Evolutionary conservation across 495 filamentous ascomycete genomes (phyloP).

Genomic region (Margaritispora aquatica): DNA sequence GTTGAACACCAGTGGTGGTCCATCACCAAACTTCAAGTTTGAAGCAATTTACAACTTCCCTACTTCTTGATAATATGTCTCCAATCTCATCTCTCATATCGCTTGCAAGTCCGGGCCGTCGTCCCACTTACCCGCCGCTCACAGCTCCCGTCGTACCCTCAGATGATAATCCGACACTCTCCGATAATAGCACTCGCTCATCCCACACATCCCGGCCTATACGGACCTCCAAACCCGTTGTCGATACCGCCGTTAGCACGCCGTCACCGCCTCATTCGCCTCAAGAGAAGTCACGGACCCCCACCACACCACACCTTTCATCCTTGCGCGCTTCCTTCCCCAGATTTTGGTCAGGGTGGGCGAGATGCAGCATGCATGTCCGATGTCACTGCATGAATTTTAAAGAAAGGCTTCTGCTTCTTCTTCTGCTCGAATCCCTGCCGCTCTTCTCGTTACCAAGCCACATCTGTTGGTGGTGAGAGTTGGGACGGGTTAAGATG

Average conservation of each 20-base stretch:
- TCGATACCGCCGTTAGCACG: not conserved
- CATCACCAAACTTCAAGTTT: not conserved
- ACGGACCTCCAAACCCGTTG: not conserved
- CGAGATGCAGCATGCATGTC: not conserved
- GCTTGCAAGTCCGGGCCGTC: not conserved
- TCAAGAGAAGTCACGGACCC: not conserved
- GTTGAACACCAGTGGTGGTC: not conserved
- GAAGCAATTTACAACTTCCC: not conserved
- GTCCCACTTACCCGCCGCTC: not conserved
- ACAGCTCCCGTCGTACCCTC: not conserved
- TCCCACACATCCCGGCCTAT: not conserved
- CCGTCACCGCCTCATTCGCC: not conserved
- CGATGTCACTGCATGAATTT: not conserved
- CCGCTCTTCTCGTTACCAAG: not conserved
- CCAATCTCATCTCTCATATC: not conserved
- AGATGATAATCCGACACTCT: not conserved
- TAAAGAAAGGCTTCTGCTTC: no score
- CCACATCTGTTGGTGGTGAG: not conserved
- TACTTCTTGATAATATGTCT: not conserved
- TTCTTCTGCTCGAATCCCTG: not conserved
- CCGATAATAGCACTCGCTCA: not conserved
- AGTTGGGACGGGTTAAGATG: not conserved
- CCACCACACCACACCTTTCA: not conserved
- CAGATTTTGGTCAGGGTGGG: conserved; percentile 2
- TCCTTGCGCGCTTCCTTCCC: not conserved